Percentiles rank a stretch among this genome's conserved stretches.
Evolutionary conservation across 202 grass and related monocot genomes (phyloP).

Genomic region (Cymbopogon flexuosus): DNA sequence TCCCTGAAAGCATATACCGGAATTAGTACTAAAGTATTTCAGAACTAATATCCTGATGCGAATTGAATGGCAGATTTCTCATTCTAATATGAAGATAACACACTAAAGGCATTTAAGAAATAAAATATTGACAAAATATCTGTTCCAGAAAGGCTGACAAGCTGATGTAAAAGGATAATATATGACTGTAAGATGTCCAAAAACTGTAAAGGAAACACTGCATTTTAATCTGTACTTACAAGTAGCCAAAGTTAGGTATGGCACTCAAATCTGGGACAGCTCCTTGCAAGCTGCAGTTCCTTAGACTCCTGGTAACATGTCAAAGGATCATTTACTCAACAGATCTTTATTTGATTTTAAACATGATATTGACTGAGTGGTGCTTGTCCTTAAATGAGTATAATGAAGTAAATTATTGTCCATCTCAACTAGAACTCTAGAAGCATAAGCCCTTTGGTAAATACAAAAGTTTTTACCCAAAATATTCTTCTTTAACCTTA

Average conservation of each 20-base stretch:
- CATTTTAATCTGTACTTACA: slow-evolving; percentile 60
- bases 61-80: background rate
- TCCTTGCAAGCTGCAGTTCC: slow-evolving; percentile 91
- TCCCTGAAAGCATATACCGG: slow-evolving; percentile 66
- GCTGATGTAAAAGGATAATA: slow-evolving; percentile 5
- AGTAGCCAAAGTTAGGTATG: slow-evolving; percentile 54
- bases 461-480: background rate
- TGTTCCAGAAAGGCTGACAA: background rate
- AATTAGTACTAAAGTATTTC: slow-evolving; percentile 16
- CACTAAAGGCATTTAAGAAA: background rate
- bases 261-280: slow-evolving; percentile 66
- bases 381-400: slow-evolving; percentile 7
- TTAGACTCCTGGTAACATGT: slow-evolving; percentile 65
- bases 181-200: slow-evolving; percentile 11
- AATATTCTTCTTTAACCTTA: background rate
- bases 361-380: background rate
- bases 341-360: slow-evolving; percentile 29
- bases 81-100: background rate
- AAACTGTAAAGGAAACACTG: slow-evolving; percentile 5
- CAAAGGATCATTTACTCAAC: slow-evolving; percentile 1
- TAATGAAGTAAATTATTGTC: background rate
- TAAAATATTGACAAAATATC: slow-evolving; percentile 19
- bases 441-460: background rate
- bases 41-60: background rate
- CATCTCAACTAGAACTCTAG: background rate